Evolutionary conservation across 2,329 filamentous ascomycete species (phyloP).

Genomic region (Aspergillus terreus): DNA sequence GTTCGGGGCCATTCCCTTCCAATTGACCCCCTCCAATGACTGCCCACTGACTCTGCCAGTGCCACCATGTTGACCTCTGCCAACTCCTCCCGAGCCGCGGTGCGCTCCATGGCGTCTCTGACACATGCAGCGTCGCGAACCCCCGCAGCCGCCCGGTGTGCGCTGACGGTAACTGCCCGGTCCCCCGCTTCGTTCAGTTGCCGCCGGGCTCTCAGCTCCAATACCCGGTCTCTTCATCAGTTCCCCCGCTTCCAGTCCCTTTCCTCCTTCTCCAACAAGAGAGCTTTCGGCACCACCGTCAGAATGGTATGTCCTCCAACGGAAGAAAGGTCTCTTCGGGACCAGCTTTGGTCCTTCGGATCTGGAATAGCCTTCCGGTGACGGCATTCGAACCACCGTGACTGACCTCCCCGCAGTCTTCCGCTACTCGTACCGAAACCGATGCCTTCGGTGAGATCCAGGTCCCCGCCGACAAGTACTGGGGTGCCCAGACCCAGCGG

Average conservation of each 20-base stretch:
- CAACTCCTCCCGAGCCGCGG: constrained; percentile 33
- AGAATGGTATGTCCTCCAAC: constrained; percentile 30
- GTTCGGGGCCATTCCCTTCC: neutral
- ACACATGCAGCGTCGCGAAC: constrained; percentile 30
- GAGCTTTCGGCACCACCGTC: constrained; percentile 35
- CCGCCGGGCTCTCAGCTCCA: constrained; percentile 29
- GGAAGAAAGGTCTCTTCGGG: neutral
- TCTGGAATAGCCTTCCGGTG: neutral
- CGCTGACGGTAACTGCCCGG: constrained; percentile 25
- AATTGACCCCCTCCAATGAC: neutral
- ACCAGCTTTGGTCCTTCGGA: neutral
- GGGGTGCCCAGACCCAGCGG: constrained; percentile 96
- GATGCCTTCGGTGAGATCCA: constrained; percentile 94
- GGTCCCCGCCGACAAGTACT: constrained; percentile 90
- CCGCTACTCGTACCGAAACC: constrained; percentile 72
- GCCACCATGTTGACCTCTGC: constrained; percentile 31
- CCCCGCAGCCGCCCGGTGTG: constrained; percentile 30
- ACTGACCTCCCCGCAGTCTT: constrained; percentile 26
- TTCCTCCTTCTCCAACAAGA: constrained; percentile 27
- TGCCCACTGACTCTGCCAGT: constrained; percentile 1
- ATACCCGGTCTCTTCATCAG: constrained; percentile 26
- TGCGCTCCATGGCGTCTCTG: constrained; percentile 34
- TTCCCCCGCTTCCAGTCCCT: constrained; percentile 36
- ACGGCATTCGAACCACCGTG: constrained; percentile 2
- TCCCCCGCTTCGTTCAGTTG: constrained; percentile 25